phyloP scores from a whole-genome alignment of 2,329 filamentous ascomycete species.

The Curvularia hawaiiensis region DNA sequence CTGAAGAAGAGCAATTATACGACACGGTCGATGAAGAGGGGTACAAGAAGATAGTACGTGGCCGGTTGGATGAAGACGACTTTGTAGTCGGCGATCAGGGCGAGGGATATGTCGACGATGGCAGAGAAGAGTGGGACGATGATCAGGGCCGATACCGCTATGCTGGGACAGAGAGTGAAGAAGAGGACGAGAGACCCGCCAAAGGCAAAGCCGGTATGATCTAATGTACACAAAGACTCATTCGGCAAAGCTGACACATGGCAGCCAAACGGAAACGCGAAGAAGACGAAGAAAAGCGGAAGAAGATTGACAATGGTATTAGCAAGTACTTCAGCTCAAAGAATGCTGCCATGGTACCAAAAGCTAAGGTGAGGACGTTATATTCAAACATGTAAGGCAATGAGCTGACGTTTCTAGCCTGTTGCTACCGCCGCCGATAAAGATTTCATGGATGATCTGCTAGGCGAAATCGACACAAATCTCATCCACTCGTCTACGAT shows the following conservation, averaged over 20 bases:
- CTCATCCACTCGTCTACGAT: constrained; percentile 59
- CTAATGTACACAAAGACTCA: constrained; percentile 1
- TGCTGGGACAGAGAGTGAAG: constrained; percentile 72
- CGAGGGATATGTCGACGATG: constrained; percentile 95
- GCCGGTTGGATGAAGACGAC: constrained; percentile 89
- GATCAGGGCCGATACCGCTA: constrained; percentile 73
- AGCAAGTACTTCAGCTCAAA: constrained; percentile 93
- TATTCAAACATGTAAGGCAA: neutral
- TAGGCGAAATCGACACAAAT: constrained; percentile 88
- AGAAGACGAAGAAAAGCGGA: constrained; percentile 81
- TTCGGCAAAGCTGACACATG: constrained; percentile 22
- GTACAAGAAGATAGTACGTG: constrained; percentile 94
- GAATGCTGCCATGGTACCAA: constrained; percentile 65
- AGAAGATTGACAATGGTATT: constrained; percentile 89
- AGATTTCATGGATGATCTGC: constrained; percentile 81
- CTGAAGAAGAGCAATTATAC: constrained; percentile 84
- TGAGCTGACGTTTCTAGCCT: constrained; percentile 57
- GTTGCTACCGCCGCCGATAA: constrained; percentile 85
- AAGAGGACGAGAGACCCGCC: constrained; percentile 68
- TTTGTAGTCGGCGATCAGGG: constrained; percentile 99
- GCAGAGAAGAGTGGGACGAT: constrained; percentile 71
- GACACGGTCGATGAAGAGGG: constrained; percentile 96
- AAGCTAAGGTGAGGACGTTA: constrained; percentile 72
- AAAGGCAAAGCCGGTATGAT: constrained; percentile 63
- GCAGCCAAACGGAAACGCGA: constrained; percentile 85